Conservation (phyloP, 148 eudicot genomes). For the Gaultheria prostrata region DNA sequence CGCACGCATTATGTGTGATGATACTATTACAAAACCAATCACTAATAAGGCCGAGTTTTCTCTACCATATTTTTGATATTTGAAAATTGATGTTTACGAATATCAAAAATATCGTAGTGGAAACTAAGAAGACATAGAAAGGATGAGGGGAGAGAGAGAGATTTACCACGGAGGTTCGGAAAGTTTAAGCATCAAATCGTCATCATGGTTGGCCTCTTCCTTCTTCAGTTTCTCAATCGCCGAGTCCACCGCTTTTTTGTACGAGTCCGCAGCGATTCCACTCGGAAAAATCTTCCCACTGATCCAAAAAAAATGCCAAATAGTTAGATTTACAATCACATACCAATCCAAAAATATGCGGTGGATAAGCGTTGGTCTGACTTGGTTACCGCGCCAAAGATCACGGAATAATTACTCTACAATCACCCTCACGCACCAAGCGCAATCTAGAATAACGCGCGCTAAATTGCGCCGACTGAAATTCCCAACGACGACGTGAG, state of each 20-base stretch:
- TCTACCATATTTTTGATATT: too few species aligned
- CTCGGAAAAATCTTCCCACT: slow-evolving; percentile 89
- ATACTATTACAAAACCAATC: background rate
- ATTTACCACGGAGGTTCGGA: slow-evolving; percentile 37
- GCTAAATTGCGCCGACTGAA: background rate
- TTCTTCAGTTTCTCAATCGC: slow-evolving; percentile 55
- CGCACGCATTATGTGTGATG: background rate
- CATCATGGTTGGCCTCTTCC: slow-evolving; percentile 24
- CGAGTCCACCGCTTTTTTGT: slow-evolving; percentile 77
- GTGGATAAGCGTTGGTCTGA: too few species aligned
- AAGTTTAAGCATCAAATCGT: slow-evolving; percentile 6
- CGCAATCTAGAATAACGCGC: background rate
- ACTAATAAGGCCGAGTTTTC: too few species aligned
- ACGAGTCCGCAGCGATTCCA: slow-evolving; percentile 66
- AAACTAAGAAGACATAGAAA: background rate
- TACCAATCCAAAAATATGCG: too few species aligned
- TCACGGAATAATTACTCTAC: background rate
- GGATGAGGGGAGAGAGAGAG: background rate
- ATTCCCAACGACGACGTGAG: background rate
- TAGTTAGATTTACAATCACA: too few species aligned
- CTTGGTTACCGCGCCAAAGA: too few species aligned
- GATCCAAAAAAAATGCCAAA: background rate
- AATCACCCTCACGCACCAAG: background rate
- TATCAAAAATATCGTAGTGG: too few species aligned
- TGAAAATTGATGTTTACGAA: too few species aligned